Base-by-base conservation (phyloP, 2,329 filamentous ascomycete species). In the Cercospora janseana region DNA sequence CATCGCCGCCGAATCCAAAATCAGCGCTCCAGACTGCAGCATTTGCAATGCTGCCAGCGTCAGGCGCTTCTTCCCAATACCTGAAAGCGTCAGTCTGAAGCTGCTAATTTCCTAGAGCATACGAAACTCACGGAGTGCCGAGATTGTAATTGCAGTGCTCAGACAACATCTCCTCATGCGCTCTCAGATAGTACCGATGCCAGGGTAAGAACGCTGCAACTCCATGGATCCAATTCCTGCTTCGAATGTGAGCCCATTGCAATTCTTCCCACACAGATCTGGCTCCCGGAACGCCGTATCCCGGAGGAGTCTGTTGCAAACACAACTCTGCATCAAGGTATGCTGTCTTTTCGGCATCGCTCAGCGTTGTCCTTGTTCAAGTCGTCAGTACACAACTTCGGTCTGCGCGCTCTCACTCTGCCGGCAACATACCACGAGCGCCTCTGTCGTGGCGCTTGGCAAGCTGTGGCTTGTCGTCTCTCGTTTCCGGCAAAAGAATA, bases 161-260 rank as follows among this genome's bases (percentile, higher is more conserved):
- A 29, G 52, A 41, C 15, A 58, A 37, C n/a, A 60, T 49, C 18
- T 40, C 26, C 32, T 60, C 57, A 24, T 58, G 54, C 7, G 49
- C 47, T 37, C 50, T 56, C 16, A 58, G 40, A 38, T 60, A 60
- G 35, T 57, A 57, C 40, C 57, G 50, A 37, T 60, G 57, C 57
- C 57, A 60, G 3, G 55, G 55, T 10, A 60, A 34, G 32, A 60
- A 60, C 8, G 54, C 50, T 10, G 50, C 31, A 8, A 60, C 57
- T 20, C 57, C 57, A 38, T 60, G 57, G 27, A 60, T 60, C 41
- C 52, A 54, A n/a, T 55, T 57, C n/a, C 49, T 50, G 26, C 55
- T 55, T 26, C 55, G 51, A 12, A 60, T 52, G 28, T 60, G 57
- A 16, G 51, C 53, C 41, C 53, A 60, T 27, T 60, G 57, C 20